Base-by-base conservation (phyloP, 148 eudicot genomes). In the Rhododendron vialii region DNA sequence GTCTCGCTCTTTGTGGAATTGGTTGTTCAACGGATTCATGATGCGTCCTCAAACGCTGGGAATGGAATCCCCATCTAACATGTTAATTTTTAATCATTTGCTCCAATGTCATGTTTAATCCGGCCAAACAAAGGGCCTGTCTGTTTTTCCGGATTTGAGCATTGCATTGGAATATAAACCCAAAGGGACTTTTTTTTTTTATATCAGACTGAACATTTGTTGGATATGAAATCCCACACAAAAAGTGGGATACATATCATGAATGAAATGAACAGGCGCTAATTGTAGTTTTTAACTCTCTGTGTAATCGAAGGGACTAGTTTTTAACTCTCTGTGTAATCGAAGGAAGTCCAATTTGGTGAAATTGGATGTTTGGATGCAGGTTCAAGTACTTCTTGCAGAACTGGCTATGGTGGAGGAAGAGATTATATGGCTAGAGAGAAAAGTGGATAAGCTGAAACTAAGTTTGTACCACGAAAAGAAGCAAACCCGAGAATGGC, bases 361-460 rank as follows among this genome's bases (percentile, higher is more conserved):
- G 57, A 77, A 41, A 47, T 1, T 47, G 82, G 41, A 28, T 61
- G 55, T 5, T 43, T 65, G 41, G 82, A 38, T 85, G 88, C 92
- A 97, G 98, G 93, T 93, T 50, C 91, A 91, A 86, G 90, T 67
- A 82, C 98, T 97, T 41, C 88, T 95, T 41, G 91, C 93, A 84
- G 99, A 97, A 85, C 67, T 97, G 73, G 92, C 93, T 24, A 77
- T 86, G 84, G 92, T 92, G 51, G 99, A 97, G 87, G 94, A 93
- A 85, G 96, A 97, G 87, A 95, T 97, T 5, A 63, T 43, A 33
- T 93, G 92, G 94, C 89, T 97, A 45, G 99, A 95, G 89, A 89
- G 89, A 59, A 95, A 88, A 82, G 85, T 91, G 4, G 87, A 87
- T 24, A 90, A 89, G 43, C 89, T 97, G 43, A 95, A 93, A 86